Evolutionary conservation across 768 basidiomycete genomes (phyloP).

Genomic region (Leucosporidium yakuticum): DNA sequence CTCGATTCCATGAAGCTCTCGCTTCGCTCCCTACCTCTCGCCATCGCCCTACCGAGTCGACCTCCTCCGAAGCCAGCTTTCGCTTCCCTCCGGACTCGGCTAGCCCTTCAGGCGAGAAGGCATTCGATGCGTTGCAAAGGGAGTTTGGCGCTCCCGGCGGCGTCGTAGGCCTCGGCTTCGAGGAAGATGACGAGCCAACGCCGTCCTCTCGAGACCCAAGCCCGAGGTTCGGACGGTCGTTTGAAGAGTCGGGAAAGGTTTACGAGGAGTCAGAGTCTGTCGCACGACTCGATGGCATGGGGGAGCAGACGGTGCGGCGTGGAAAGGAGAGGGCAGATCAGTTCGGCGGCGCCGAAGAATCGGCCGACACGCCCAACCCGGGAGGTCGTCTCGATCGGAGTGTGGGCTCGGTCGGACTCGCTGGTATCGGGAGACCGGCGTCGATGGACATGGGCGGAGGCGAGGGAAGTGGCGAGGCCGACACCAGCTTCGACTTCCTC

Average conservation of each 20-base stretch:
- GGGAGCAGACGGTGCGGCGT: not conserved
- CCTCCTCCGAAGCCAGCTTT: not conserved
- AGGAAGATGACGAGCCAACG: not conserved
- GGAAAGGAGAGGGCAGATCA: not conserved
- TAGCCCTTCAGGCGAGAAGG: conserved; percentile 4
- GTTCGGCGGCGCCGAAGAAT: not conserved
- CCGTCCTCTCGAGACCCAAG: not conserved
- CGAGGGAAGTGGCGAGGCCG: not conserved
- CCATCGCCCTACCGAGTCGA: not conserved
- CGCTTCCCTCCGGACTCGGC: conserved; percentile 6
- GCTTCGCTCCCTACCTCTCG: not conserved
- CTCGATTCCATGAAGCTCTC: not conserved
- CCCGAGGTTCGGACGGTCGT: not conserved
- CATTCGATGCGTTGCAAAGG: conserved; percentile 22
- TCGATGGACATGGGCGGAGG: conserved; percentile 11
- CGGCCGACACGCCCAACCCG: not conserved
- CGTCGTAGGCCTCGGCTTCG: conserved; percentile 6
- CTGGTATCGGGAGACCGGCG: not conserved
- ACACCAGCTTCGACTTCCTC: conserved; percentile 15
- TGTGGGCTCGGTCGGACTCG: not conserved
- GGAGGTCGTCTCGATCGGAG: not conserved
- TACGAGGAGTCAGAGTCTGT: not conserved
- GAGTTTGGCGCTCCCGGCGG: conserved; percentile 3
- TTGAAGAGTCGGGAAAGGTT: not conserved
- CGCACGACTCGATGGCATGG: conserved; percentile 3